A percentile compares a stretch with the other conserved stretches of the same genome.
Evolutionary conservation across 2,329 filamentous ascomycete species (phyloP).

Genomic region (Pestalotiopsis sp.): DNA sequence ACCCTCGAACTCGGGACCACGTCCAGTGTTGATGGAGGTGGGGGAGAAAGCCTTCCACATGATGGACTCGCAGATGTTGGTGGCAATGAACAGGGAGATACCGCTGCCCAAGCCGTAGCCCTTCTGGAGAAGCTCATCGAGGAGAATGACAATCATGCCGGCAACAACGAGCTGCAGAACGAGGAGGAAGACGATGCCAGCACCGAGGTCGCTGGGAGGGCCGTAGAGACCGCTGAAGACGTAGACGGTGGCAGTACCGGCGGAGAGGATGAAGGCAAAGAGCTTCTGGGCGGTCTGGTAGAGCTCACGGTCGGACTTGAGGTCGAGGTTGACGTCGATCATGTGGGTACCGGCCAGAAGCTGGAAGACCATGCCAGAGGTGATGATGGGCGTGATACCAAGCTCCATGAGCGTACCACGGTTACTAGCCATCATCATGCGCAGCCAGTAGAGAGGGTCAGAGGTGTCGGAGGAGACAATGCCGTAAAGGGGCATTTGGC

Average conservation of each 20-base stretch:
- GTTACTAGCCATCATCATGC: slow-evolving; percentile 99
- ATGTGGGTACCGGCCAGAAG: slow-evolving; percentile 98
- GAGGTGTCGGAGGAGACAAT: slow-evolving; percentile 99
- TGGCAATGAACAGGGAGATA: slow-evolving; percentile 99
- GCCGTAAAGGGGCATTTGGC: slow-evolving; percentile 96
- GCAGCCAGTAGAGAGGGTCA: slow-evolving; percentile 98
- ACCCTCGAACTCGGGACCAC: slow-evolving; percentile 98
- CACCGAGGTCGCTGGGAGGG: slow-evolving; percentile 92
- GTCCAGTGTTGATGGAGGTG: slow-evolving; percentile 98
- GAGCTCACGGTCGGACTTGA: slow-evolving; percentile 99
- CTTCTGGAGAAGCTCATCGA: slow-evolving; percentile 99
- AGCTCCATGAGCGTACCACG: slow-evolving; percentile 94
- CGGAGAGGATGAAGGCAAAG: slow-evolving; percentile 95
- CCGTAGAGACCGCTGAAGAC: slow-evolving; percentile 98
- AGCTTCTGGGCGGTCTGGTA: slow-evolving; percentile 99
- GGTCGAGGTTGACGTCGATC: slow-evolving; percentile 99
- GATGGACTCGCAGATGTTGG: slow-evolving; percentile 99
- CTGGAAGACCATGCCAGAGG: slow-evolving; percentile 99
- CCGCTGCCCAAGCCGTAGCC: slow-evolving; percentile 97
- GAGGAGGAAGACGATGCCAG: slow-evolving; percentile 96
- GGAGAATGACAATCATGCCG: slow-evolving; percentile 97
- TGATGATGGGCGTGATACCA: slow-evolving; percentile 98
- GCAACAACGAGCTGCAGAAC: slow-evolving; percentile 98
- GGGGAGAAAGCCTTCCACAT: slow-evolving; percentile 99
- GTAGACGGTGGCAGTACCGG: slow-evolving; percentile 96